phyloP scores from a whole-genome alignment of 1,284 basidiomycete genomes.

The Veloboletus limbatus region DNA sequence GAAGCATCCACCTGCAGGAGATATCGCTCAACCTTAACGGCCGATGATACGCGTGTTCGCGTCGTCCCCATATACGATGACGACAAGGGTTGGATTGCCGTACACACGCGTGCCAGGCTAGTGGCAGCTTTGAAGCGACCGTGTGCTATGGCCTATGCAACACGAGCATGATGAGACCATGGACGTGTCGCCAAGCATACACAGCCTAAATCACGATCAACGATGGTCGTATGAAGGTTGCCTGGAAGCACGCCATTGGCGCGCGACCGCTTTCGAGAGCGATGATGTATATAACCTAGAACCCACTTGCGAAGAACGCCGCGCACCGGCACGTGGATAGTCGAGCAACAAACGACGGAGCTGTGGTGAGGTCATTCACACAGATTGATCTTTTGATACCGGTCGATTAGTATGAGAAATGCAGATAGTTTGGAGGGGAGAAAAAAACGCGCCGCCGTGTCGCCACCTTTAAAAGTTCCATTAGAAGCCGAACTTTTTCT shows the following conservation, averaged over 20 bases:
- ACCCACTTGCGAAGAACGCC: conserved; percentile 4
- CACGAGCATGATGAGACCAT: conserved; percentile 6
- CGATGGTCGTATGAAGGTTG: not conserved
- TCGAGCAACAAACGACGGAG: conserved; percentile 3
- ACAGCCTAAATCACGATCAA: conserved; percentile 18
- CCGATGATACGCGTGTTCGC: not conserved
- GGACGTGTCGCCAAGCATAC: conserved; percentile 6
- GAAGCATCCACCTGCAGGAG: conserved; percentile 2
- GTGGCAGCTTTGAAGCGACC: conserved; percentile 20
- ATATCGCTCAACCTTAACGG: conserved; percentile 1
- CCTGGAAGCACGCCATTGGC: conserved; percentile 1
- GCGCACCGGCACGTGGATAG: not conserved
- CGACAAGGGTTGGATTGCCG: conserved; percentile 4
- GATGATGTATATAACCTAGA: conserved; percentile 1
- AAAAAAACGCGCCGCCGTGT: conserved; percentile 1
- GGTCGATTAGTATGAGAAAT: not conserved
- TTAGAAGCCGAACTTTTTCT: conserved; percentile 21
- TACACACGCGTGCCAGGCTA: conserved; percentile 1
- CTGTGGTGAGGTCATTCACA: conserved; percentile 12
- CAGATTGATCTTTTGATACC: not conserved
- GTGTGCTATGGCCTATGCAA: conserved; percentile 2
- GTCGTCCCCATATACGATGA: conserved; percentile 6
- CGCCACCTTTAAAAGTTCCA: conserved; percentile 4
- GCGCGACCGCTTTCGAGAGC: conserved; percentile 2
- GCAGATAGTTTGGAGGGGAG: not conserved